These are phyloP conservation scores for Angomonas deanei DNA, from an alignment of 208 protist species.

Conservation along the genomic window DNA sequence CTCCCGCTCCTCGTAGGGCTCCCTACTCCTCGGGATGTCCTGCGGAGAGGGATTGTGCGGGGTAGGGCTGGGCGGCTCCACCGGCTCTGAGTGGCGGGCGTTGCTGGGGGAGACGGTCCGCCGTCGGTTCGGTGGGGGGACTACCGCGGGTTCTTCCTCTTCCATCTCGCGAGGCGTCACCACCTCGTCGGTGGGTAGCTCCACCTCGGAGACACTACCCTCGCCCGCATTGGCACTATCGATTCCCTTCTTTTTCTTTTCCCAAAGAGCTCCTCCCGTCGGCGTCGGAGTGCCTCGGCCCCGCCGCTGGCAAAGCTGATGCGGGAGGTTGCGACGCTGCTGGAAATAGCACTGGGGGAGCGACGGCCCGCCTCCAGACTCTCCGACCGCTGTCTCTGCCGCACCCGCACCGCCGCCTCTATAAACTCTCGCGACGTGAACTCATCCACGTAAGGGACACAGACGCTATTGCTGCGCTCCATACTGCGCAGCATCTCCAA, in stretches of 20 bases:
- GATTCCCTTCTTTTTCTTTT: neutral
- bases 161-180: neutral
- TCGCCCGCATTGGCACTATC: neutral
- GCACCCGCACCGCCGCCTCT: neutral
- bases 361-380: conserved; percentile 3
- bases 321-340: conserved; percentile 16
- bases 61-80: neutral
- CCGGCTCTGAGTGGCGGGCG: neutral
- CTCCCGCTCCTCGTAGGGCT: conserved; percentile 35
- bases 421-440: neutral
- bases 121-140: neutral
- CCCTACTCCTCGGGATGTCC: conserved; percentile 10
- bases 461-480: conserved; percentile 18
- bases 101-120: neutral
- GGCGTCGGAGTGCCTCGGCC: conserved; percentile 36
- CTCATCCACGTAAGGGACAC: conserved; percentile 15
- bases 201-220: neutral
- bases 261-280: conserved; percentile 54
- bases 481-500: conserved; percentile 16
- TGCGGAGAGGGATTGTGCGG: neutral
- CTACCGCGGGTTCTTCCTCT: neutral
- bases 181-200: conserved; percentile 1
- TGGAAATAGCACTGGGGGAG: conserved; percentile 13
- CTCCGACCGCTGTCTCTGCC: neutral
- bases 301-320: conserved; percentile 33